These are phyloP conservation scores for Cicer judaicum DNA, from an alignment of 306 rosid genomes.

Conservation along the genomic window DNA sequence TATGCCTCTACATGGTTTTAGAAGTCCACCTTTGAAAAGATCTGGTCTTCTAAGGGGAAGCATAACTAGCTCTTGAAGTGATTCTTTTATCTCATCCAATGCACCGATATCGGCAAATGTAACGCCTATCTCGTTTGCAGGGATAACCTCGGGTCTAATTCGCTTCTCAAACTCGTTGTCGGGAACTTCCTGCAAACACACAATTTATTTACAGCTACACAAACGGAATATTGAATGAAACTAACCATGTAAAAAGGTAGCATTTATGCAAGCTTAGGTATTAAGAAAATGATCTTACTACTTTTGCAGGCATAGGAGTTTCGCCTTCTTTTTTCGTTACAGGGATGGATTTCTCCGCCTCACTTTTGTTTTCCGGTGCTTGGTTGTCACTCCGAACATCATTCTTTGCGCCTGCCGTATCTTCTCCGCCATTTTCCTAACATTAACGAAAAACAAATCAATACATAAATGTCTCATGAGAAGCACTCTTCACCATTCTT, in stretches of 20 bases:
- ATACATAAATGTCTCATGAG: conserved; percentile 20
- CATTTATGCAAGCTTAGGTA: background rate
- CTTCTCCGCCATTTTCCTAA: conserved; percentile 68
- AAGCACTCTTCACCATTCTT: background rate
- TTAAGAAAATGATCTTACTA: conserved; percentile 55
- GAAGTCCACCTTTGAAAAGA: conserved; percentile 82
- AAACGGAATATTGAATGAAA: background rate
- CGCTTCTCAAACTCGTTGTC: conserved; percentile 91
- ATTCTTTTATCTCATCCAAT: conserved; percentile 72
- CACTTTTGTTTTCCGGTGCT: conserved; percentile 67
- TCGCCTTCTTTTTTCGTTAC: conserved; percentile 71
- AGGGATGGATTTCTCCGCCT: conserved; percentile 67
- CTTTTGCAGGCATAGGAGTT: conserved; percentile 65
- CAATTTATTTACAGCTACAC: conserved; percentile 11
- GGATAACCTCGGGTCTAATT: conserved; percentile 76
- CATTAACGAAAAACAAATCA: conserved; percentile 17
- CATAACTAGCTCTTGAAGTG: conserved; percentile 86
- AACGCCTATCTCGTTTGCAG: conserved; percentile 82
- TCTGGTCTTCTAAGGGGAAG: conserved; percentile 91
- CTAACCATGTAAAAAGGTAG: background rate
- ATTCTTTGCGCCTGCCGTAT: conserved; percentile 55
- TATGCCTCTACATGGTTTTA: conserved; percentile 83
- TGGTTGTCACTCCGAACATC: conserved; percentile 59
- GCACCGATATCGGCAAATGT: conserved; percentile 86
- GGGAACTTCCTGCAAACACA: conserved; percentile 62